A percentile compares a stretch with the other conserved stretches of the same genome.
These are phyloP conservation scores for Grifola frondosa DNA, from an alignment of 1,284 basidiomycete genomes.

Conservation along the genomic window DNA sequence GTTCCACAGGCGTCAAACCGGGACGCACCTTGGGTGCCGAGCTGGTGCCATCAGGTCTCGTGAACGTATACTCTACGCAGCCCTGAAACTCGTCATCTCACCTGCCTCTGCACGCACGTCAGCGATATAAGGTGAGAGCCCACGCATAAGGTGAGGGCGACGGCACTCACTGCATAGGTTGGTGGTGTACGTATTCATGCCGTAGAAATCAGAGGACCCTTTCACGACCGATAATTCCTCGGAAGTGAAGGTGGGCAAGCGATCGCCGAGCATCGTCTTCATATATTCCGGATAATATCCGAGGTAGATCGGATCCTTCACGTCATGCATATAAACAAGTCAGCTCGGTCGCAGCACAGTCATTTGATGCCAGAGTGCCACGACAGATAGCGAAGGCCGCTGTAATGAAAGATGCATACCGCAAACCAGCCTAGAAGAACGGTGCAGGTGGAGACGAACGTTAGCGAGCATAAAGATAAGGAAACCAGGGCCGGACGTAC, in stretches of 20 bases:
- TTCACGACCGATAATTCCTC: slow-evolving; percentile 64
- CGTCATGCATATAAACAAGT: slow-evolving; percentile 10
- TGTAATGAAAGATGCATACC: slow-evolving; percentile 35
- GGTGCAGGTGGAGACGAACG: slow-evolving; percentile 1
- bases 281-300: slow-evolving; percentile 70
- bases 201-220: slow-evolving; percentile 71
- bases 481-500: slow-evolving; percentile 34
- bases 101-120: slow-evolving; percentile 46
- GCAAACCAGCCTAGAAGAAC: slow-evolving; percentile 55
- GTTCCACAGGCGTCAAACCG: not conserved
- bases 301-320: slow-evolving; percentile 70
- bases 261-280: slow-evolving; percentile 57
- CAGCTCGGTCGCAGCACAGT: too few relatives aligned
- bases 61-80: slow-evolving; percentile 60
- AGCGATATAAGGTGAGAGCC: not conserved
- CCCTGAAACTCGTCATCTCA: slow-evolving; percentile 66
- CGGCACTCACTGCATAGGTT: slow-evolving; percentile 62
- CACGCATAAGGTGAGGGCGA: not conserved
- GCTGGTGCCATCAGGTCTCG: slow-evolving; percentile 62
- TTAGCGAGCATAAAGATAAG: slow-evolving; percentile 5
- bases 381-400: not conserved
- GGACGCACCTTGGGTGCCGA: slow-evolving; percentile 62
- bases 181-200: slow-evolving; percentile 73
- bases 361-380: not conserved
- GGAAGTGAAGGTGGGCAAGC: slow-evolving; percentile 63